Conservation (phyloP, 1,284 basidiomycete species). For the Pholiota adiposa region DNA sequence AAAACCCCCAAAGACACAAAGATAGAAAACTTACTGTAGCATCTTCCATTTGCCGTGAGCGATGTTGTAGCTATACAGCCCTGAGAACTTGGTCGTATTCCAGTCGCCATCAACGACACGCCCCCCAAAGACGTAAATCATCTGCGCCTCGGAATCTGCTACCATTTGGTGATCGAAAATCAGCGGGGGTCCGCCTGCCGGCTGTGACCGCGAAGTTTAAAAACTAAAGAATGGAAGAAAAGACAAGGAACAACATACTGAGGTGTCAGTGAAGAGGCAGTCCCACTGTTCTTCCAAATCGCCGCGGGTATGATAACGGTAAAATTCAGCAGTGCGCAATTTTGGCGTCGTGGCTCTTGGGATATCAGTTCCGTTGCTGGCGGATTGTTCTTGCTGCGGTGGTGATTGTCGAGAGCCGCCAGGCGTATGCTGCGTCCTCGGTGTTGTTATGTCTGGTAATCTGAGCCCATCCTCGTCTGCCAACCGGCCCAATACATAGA, state of each 20-base stretch:
- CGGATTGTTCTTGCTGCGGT: constrained; percentile 9
- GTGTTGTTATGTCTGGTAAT: constrained; percentile 18
- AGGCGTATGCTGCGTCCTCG: constrained; percentile 6
- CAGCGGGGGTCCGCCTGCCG: constrained; percentile 71
- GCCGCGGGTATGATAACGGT: constrained; percentile 69
- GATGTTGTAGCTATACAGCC: constrained; percentile 72
- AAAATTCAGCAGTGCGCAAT: constrained; percentile 64
- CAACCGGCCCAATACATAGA: constrained; percentile 74
- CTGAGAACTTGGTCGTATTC: constrained; percentile 63
- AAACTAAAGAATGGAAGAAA: background rate
- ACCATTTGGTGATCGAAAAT: constrained; percentile 85
- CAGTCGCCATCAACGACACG: constrained; percentile 69
- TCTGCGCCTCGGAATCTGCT: constrained; percentile 72
- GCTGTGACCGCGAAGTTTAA: constrained; percentile 35
- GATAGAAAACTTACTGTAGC: constrained; percentile 56
- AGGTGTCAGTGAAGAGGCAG: constrained; percentile 62
- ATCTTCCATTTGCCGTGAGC: constrained; percentile 64
- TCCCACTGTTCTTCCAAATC: constrained; percentile 69
- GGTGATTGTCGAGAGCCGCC: constrained; percentile 8
- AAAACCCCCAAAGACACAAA: background rate
- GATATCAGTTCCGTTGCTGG: background rate
- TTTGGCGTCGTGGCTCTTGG: background rate
- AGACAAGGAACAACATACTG: constrained; percentile 43
- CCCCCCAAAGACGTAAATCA: constrained; percentile 81
- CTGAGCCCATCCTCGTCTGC: constrained; percentile 53